These are phyloP conservation scores for Eurotiales sp. DNA, from an alignment of 2,329 filamentous ascomycete genomes.

Conservation along the genomic window DNA sequence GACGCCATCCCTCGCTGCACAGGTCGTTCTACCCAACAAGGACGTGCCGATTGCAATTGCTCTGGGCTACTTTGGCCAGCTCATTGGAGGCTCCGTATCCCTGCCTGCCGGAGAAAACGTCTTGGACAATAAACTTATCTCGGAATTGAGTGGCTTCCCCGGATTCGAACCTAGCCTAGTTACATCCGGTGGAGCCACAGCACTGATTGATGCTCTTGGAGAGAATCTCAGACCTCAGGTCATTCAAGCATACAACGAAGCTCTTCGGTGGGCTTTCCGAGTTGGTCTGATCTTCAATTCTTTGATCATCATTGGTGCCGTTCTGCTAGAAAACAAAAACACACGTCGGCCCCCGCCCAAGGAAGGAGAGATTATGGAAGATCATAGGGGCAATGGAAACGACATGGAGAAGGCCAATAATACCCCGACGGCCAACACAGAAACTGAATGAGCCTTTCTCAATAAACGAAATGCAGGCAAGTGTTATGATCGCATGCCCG, in stretches of 20 bases:
- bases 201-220: neutral
- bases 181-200: neutral
- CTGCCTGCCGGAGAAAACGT: slow-evolving; percentile 26
- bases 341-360: neutral
- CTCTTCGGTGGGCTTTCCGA: neutral
- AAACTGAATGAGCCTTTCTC: too few species aligned
- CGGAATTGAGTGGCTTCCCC: neutral
- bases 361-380: too few species aligned
- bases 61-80: slow-evolving; percentile 33
- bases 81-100: slow-evolving; percentile 34
- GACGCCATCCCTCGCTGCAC: slow-evolving; percentile 30
- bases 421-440: too few species aligned
- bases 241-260: slow-evolving; percentile 2
- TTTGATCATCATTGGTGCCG: neutral
- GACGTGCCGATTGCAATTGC: slow-evolving; percentile 34
- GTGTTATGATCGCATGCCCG: too few species aligned
- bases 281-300: slow-evolving; percentile 2
- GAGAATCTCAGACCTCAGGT: neutral
- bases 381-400: too few species aligned
- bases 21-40: slow-evolving; percentile 26
- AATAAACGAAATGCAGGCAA: too few species aligned
- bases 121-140: slow-evolving; percentile 25
- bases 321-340: neutral
- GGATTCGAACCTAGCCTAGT: neutral
- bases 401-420: too few species aligned